phyloP scores from a whole-genome alignment of 257 asterid genomes.

The Fraxinus pennsylvanica region DNA sequence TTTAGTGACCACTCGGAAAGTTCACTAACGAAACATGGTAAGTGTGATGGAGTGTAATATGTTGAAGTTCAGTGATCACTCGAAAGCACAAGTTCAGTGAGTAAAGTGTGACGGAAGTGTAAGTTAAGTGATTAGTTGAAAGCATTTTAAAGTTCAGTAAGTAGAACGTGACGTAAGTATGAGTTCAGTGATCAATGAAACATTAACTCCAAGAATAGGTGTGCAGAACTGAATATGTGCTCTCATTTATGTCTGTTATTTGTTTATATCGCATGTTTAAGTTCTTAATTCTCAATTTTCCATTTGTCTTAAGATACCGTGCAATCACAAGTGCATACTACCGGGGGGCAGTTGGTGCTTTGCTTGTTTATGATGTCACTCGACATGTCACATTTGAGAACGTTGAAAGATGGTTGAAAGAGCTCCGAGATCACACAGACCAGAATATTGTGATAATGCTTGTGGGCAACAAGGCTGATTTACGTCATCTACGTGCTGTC shows the following conservation, averaged over 20 bases:
- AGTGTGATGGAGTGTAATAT: too few species aligned
- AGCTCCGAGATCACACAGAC: constrained; percentile 39
- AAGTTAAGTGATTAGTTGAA: too few species aligned
- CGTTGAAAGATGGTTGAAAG: constrained; percentile 37
- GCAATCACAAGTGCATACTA: constrained; percentile 42
- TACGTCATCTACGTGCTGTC: constrained; percentile 38
- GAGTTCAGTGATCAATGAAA: too few species aligned
- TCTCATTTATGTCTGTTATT: background rate
- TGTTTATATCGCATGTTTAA: background rate
- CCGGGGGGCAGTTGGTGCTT: constrained; percentile 36
- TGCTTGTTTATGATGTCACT: constrained; percentile 35
- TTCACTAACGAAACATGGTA: too few species aligned
- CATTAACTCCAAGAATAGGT: background rate
- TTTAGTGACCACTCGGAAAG: too few species aligned
- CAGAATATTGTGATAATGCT: constrained; percentile 36
- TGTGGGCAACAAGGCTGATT: constrained; percentile 39
- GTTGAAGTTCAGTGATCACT: too few species aligned
- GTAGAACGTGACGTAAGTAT: too few species aligned
- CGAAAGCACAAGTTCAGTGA: too few species aligned
- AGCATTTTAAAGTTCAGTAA: too few species aligned
- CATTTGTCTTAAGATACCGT: constrained; percentile 27
- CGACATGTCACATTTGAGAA: constrained; percentile 37
- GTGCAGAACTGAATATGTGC: background rate
- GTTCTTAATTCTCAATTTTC: background rate
- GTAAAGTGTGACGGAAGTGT: too few species aligned